Evolutionary conservation across 768 basidiomycete genomes (phyloP).

Genomic region (Lentinus brumalis): DNA sequence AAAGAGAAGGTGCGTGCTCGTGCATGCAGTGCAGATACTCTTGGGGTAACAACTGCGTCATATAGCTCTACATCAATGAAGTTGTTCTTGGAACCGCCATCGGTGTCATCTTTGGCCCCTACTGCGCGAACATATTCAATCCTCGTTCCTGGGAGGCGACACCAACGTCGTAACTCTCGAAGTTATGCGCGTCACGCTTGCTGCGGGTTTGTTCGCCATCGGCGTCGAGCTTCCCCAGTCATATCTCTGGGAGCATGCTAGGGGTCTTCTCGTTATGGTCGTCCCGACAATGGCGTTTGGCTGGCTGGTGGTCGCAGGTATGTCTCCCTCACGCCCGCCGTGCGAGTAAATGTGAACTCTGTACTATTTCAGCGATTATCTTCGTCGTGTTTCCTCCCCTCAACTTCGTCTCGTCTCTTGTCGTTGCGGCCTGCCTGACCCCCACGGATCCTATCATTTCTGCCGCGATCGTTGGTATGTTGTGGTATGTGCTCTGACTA

Average conservation of each 20-base stretch:
- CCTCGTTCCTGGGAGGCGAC: slow-evolving; percentile 69
- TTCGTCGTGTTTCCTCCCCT: slow-evolving; percentile 72
- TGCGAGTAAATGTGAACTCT: background rate
- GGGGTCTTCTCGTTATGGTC: slow-evolving; percentile 67
- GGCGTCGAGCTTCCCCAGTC: slow-evolving; percentile 89
- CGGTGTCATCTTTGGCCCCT: slow-evolving; percentile 68
- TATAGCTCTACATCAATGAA: slow-evolving; percentile 85
- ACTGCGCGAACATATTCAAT: slow-evolving; percentile 69
- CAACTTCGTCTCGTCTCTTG: slow-evolving; percentile 73
- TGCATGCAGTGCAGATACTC: background rate
- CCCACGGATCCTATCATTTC: slow-evolving; percentile 96
- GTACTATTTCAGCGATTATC: slow-evolving; percentile 54
- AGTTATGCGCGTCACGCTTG: slow-evolving; percentile 86
- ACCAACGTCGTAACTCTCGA: slow-evolving; percentile 76
- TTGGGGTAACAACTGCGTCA: background rate
- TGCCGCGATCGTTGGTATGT: slow-evolving; percentile 70
- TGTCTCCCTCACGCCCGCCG: slow-evolving; percentile 13
- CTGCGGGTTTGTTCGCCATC: slow-evolving; percentile 90
- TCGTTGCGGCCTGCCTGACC: slow-evolving; percentile 86
- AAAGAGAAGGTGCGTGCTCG: slow-evolving; percentile 66
- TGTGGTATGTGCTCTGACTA: background rate
- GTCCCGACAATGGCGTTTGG: slow-evolving; percentile 85
- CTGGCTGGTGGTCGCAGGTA: slow-evolving; percentile 77
- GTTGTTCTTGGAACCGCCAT: slow-evolving; percentile 86
- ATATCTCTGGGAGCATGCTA: slow-evolving; percentile 82